Percentiles rank a stretch among this genome's conserved stretches.
These are phyloP conservation scores for Leucocoprinus birnbaumii DNA, from an alignment of 768 basidiomycete genomes.

Conservation along the genomic window DNA sequence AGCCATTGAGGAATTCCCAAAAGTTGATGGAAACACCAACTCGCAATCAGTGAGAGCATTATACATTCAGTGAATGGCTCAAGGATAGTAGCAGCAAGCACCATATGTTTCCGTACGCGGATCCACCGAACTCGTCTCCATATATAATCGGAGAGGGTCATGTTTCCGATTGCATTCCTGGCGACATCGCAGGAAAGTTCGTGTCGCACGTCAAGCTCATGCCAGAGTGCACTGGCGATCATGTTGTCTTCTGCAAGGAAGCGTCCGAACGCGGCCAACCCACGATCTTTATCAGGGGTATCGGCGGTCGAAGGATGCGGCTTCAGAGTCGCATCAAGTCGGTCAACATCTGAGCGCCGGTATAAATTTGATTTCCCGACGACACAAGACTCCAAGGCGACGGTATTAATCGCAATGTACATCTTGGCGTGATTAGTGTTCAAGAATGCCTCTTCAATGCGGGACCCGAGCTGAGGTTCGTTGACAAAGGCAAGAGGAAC, in stretches of 20 bases:
- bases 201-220: constrained; percentile 86
- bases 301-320: constrained; percentile 28
- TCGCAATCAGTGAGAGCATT: constrained; percentile 62
- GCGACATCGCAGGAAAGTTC: constrained; percentile 90
- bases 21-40: constrained; percentile 49
- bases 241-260: constrained; percentile 98
- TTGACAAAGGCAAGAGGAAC: constrained; percentile 85
- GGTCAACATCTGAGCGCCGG: constrained; percentile 83
- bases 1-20: constrained; percentile 50
- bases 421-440: constrained; percentile 98
- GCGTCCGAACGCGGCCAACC: constrained; percentile 78
- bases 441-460: constrained; percentile 89
- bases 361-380: constrained; percentile 97
- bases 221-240: constrained; percentile 92
- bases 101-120: constrained; percentile 94
- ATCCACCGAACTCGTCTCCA: constrained; percentile 94
- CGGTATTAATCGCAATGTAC: constrained; percentile 91
- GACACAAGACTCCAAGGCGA: constrained; percentile 91
- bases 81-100: constrained; percentile 75
- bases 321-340: constrained; percentile 63
- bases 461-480: constrained; percentile 70
- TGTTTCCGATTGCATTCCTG: constrained; percentile 83
- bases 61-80: constrained; percentile 94
- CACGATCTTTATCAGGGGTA: constrained; percentile 23
- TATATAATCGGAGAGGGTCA: constrained; percentile 83